A percentile compares a stretch with the other conserved stretches of the same genome.
Evolutionary conservation across 768 basidiomycete genomes (phyloP).

Genomic region (Termitomyces sp.): DNA sequence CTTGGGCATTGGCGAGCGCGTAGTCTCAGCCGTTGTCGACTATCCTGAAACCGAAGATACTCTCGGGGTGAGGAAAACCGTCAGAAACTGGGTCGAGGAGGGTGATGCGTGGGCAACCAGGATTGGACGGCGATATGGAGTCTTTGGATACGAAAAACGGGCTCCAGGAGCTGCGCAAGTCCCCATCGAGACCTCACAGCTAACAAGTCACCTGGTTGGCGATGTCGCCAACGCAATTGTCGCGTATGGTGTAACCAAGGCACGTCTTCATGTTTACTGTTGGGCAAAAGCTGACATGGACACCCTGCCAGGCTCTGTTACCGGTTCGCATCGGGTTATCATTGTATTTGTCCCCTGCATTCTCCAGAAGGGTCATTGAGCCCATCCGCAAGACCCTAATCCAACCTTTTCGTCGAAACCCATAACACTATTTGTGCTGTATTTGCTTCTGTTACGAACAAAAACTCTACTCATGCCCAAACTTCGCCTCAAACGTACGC

Average conservation of each 20-base stretch:
- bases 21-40: constrained; percentile 42
- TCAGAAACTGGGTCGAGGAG: constrained; percentile 68
- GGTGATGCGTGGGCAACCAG: constrained; percentile 69
- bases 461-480: constrained; percentile 37
- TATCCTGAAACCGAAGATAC: constrained; percentile 10
- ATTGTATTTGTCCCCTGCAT: constrained; percentile 67
- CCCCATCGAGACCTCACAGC: constrained; percentile 19
- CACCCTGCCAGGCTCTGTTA: constrained; percentile 54
- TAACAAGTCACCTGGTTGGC: constrained; percentile 50
- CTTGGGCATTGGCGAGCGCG: constrained; percentile 63
- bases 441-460: constrained; percentile 12
- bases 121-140: constrained; percentile 73
- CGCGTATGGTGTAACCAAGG: constrained; percentile 81
- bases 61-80: constrained; percentile 40
- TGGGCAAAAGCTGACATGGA: background rate
- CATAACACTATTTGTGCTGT: constrained; percentile 10
- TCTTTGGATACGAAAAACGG: constrained; percentile 73
- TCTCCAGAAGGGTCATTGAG: constrained; percentile 64
- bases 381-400: constrained; percentile 45
- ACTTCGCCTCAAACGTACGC: constrained; percentile 61
- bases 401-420: constrained; percentile 26
- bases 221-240: constrained; percentile 81
- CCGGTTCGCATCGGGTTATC: constrained; percentile 72
- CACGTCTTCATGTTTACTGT: constrained; percentile 19
- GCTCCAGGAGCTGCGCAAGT: constrained; percentile 23